Evolutionary conservation across 1,284 basidiomycete genomes (phyloP), one percentile per base, ranked within the genome.

Genomic region (Cutaneotrichosporon sp.): DNA sequence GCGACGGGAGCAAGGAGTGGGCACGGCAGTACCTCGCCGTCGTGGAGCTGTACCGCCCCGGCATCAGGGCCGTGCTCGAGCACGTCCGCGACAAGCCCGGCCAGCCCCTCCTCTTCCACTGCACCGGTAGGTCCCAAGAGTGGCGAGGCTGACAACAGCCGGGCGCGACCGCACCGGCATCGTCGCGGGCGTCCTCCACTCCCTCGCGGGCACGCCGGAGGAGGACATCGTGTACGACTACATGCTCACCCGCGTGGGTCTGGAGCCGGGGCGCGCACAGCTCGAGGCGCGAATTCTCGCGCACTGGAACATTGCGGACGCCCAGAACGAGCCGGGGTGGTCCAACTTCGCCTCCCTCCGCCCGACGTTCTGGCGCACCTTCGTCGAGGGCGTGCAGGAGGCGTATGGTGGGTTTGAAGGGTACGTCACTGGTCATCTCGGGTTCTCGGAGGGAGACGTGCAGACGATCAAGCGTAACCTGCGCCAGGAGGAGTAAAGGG

Each of bases 91-190:
- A 66, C 24, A 8, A 20, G 10, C 56, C 55, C 0, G 42, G 29
- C 24, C 46, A 50, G 29, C 58, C 56, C 22, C 47, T 66, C 33
- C 56, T 66, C 13, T 60, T 66, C 56, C 64, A 66, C 45, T 66
- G 64, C 31, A 61, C 64, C 3, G 62, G 62, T 63, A 49, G 33
- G 62, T 49, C 18, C 7, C 18, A 6, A 8, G 14, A 20, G 13
- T 9, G 27, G 42, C n/a, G 4, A 16, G 18, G 54, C 54, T 56
- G 45, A 56, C 43, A 2, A 18, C 34, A 60, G 64, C 61, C 22
- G 64, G 64, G 0, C 64, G 64, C 11, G 64, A 66, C 54, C 52
- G 64, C 8, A 66, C 64, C 11, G 64, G 64, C 13, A 33, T 66
- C 45, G 11, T 60, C 27, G 59, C 59, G 24, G 59, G 56, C 22